Evolutionary conservation across 2,329 filamentous ascomycete species (phyloP), one percentile per base, ranked within the genome.

Genomic region (Sporothrix curviconia): DNA sequence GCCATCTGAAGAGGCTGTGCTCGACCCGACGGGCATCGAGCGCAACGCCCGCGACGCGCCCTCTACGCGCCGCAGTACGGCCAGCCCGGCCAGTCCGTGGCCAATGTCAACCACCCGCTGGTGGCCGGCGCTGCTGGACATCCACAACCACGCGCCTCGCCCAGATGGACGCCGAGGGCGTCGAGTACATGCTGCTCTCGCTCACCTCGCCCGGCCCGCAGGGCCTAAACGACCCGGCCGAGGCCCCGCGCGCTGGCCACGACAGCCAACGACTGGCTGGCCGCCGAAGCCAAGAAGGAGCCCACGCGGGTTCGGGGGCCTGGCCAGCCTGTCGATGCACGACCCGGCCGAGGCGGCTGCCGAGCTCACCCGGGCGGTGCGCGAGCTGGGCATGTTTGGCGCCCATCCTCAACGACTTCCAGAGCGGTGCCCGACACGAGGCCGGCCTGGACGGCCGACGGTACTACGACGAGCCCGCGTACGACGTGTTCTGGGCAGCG

Each of bases 101-200:
- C 50, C 15, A 60, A 60, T 24, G 43, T 44, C 24, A 60, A 63
- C 19, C 64, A 66, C 51, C 59, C 62, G 1, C 59, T 69, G 39
- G 69, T 67, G 5, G 55, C 65, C 7, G 60, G n/a, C 59, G 1
- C 64, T 71, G 11, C 63, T 65, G 15, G 70, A 71, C 58, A 67
- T 71, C 55, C 69, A 70, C 55, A 34, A 49, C 5, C n/a, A 44
- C 64, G 14, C 67, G 69, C 6, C 64, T 71, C 6, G 43, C 50
- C 1, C 60, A 66, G 34, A 71, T 71, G 70, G 69, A 71, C 56
- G 66, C 65, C 25, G 64, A 70, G 37, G 69, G 69, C 9, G 69
- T 72, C 40, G 69, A 71, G 57, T 71, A 70, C 62, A 71, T 71
- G 66, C 64, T 72, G 5, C 63, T 72, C 6, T 69, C 66, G 2